Base-by-base conservation (phyloP, 2,329 filamentous ascomycete species). In the Chlorencoelia australis region DNA sequence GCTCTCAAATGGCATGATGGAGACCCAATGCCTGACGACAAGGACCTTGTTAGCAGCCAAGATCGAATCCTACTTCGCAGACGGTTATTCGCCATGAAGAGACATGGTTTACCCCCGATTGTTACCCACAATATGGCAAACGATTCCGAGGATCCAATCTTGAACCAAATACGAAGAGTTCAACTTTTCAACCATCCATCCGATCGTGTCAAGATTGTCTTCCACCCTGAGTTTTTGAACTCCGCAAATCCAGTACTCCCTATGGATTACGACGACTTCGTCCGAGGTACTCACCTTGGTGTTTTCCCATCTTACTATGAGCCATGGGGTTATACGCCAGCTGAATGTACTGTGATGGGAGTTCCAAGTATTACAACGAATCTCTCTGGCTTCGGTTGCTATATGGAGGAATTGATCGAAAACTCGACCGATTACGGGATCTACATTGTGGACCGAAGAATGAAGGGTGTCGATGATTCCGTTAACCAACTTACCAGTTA, bases 91-190 rank as follows among this genome's bases (percentile, higher is more conserved):
- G 91, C 88, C 44, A 95, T 96, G 87, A 96, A 96, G 70, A 75
- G 91, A 35, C 73, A 87, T 59, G 77, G 75, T 25, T 73, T 96
- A 19, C 91, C 91, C 4, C 91, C 91, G 0, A 94, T 98, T 55
- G 89, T 96, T 42, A 98, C 91, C 4, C 91, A 98, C 69, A 96
- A 98, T 71, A 95, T 98, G 89, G 65, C 85, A 51, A 95, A 94
- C 56, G 89, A 96, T 60, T 62, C 73, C 25, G 89, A 95, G 51
- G 91, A 98, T 52, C 91, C 89, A 2, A 85, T 98, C 33, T 67
- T 98, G 44, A 94, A 94, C 69, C 91, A 96, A 64, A 82, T 98
- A 54, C 83, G 91, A 33, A 79, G 91, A 28, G 93, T 95, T 34
- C 85, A 96, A 61, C 79, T 98, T 15, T 96, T 96, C 73, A 98